phyloP scores from a whole-genome alignment of 2,329 filamentous ascomycete species.

The Monosporascus sp. region DNA sequence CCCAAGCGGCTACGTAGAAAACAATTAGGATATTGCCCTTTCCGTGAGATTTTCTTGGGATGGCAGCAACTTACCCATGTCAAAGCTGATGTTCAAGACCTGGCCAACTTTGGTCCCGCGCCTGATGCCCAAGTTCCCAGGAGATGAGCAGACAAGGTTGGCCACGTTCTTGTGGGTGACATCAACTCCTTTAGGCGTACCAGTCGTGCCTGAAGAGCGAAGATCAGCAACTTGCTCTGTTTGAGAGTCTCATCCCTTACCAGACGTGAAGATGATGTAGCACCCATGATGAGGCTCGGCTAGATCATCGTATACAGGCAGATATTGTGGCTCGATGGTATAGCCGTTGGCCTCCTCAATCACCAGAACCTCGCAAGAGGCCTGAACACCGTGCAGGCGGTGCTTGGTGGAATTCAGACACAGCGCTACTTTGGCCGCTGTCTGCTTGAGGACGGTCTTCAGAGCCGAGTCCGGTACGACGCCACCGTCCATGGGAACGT shows the following conservation, averaged over 20 bases:
- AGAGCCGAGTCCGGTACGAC: conserved; percentile 45
- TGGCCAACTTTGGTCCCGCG: conserved; percentile 48
- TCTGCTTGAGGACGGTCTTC: conserved; percentile 43
- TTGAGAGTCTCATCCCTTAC: neutral
- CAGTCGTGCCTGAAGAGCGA: conserved; percentile 55
- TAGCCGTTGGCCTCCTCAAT: conserved; percentile 2
- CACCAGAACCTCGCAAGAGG: conserved; percentile 14
- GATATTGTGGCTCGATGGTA: conserved; percentile 2
- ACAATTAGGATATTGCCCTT: conserved; percentile 2
- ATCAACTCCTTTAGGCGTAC: conserved; percentile 54
- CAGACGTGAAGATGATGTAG: conserved; percentile 14
- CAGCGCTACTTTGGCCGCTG: conserved; percentile 38
- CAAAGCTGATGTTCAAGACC: conserved; percentile 53
- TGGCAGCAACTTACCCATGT: conserved; percentile 46
- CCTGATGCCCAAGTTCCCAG: conserved; percentile 45
- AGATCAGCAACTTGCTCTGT: conserved; percentile 22
- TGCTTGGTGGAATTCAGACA: conserved; percentile 37
- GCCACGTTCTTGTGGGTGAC: conserved; percentile 50
- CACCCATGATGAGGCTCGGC: conserved; percentile 21
- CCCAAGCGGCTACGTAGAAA: conserved; percentile 46
- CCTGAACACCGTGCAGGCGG: conserved; percentile 25
- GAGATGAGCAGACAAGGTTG: conserved; percentile 46
- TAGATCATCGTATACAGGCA: conserved; percentile 8
- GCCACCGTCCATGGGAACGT: conserved; percentile 54
- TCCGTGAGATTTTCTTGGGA: conserved; percentile 1